Base-by-base conservation (phyloP, 176 grass and related monocot genomes). In the Elaeis guineensis region DNA sequence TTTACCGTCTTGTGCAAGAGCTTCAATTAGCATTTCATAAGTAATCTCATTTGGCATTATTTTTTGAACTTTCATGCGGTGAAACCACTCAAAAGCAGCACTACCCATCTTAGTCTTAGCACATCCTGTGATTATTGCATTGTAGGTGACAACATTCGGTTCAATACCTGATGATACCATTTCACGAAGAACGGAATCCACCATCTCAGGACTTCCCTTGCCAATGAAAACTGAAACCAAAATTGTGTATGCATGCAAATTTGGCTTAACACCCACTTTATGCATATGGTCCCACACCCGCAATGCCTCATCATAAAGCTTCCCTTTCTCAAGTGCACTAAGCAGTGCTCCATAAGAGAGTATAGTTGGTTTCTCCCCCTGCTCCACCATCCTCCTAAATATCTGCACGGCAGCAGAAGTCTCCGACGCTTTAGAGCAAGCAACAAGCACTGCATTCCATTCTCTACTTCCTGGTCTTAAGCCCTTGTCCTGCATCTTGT, bases 401-500 rank as follows among this genome's bases (percentile, higher is more conserved):
- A 88, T 70, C 62, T 91, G 54, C 23, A 97, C 72, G 0, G 92
- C 87, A 0, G 75, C 83, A 9, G 81, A 79, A 35, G 81, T 70
- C 53, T 97, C 84, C 4, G 78, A 76, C 21, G 84, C 87, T 86
- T 89, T 89, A 4, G 92, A 97, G 66, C 87, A 91, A 0, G 92
- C 76, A 21, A 91, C 76, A 54, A 97, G 87, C 6, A 97, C 81
- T 0, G 87, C 67, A 51, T 97, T 97, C 86, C 86, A 97, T 73
- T 97, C 83, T 75, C 72, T 85, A 25, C 69, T 67, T 44, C 78
- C 84, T 55, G 86, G 87, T 16, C 75, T 74, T 58, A 91, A 67
- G 52, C 84, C 87, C 69, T 84, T 97, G n/a, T 91, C 81, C 59
- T 82, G 75, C 87, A 97, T 97, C 77, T 85, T 97, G 59, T 91